phyloP scores from a whole-genome alignment of 2,329 filamentous ascomycete genomes.

The Karstenula rhodostoma region DNA sequence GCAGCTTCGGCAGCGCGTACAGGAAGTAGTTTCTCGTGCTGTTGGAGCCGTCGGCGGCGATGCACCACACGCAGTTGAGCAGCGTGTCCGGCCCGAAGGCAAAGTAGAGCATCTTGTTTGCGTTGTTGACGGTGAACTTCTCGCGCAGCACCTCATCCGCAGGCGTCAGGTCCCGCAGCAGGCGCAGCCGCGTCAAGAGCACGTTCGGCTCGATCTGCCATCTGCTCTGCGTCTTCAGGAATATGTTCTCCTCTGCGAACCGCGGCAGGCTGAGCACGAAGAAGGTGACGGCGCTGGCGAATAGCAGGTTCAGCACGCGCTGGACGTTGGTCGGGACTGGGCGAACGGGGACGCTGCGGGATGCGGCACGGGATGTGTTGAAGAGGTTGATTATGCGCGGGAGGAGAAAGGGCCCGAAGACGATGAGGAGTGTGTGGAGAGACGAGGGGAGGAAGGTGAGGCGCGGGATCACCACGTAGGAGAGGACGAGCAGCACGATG shows the following conservation, averaged over 20 bases:
- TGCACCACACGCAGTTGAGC: conserved; percentile 82
- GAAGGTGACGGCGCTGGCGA: conserved; percentile 61
- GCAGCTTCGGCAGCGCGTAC: conserved; percentile 78
- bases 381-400: conserved; percentile 72
- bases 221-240: conserved; percentile 77
- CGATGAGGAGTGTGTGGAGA: conserved; percentile 52
- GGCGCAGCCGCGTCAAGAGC: conserved; percentile 77
- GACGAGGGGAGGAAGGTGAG: conserved; percentile 46
- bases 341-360: conserved; percentile 59
- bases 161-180: conserved; percentile 65
- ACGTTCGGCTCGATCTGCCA: conserved; percentile 86
- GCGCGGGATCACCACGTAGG: conserved; percentile 47
- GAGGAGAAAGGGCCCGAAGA: conserved; percentile 75
- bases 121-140: conserved; percentile 67
- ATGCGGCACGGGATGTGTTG: conserved; percentile 59
- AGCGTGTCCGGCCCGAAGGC: conserved; percentile 80
- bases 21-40: conserved; percentile 76
- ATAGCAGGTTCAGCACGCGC: conserved; percentile 69
- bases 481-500: conserved; percentile 41
- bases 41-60: conserved; percentile 62
- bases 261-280: conserved; percentile 70
- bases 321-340: conserved; percentile 63
- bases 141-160: conserved; percentile 71
- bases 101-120: conserved; percentile 81
- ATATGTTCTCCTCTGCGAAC: conserved; percentile 82